These are phyloP conservation scores for Erodium texanum DNA, from an alignment of 441 rosid species.

Conservation along the genomic window DNA sequence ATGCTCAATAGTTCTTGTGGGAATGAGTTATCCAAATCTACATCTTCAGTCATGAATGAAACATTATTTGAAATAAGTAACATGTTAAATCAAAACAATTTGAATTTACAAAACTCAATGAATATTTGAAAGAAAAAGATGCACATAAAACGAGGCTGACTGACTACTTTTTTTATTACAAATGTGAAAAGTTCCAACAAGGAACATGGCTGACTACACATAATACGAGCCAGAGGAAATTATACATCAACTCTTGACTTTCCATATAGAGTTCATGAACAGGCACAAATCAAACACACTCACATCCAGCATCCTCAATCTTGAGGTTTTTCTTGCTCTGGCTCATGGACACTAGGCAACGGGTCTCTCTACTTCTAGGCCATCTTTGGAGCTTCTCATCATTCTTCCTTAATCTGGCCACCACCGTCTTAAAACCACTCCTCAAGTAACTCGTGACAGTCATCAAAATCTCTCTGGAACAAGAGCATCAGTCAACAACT, in stretches of 20 bases:
- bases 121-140: too few species aligned
- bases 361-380: slow-evolving; percentile 53
- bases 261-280: background rate
- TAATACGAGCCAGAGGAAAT: too few species aligned
- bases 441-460: slow-evolving; percentile 41
- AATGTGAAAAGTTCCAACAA: too few species aligned
- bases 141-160: too few species aligned
- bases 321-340: slow-evolving; percentile 46
- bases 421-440: slow-evolving; percentile 47
- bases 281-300: slow-evolving; percentile 37
- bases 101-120: too few species aligned
- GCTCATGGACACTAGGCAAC: slow-evolving; percentile 36
- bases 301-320: slow-evolving; percentile 36
- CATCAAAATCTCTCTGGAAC: slow-evolving; percentile 48
- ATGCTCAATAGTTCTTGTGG: too few species aligned
- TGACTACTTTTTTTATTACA: too few species aligned
- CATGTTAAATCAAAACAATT: too few species aligned
- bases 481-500: background rate
- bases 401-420: slow-evolving; percentile 42
- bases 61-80: too few species aligned
- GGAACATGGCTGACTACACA: too few species aligned
- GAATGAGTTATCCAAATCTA: too few species aligned
- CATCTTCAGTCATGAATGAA: too few species aligned
- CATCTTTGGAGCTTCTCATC: slow-evolving; percentile 50
- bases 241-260: background rate